A percentile compares a stretch with the other conserved stretches of the same genome.
phyloP scores from a whole-genome alignment of 2,329 filamentous ascomycete genomes.

The Bipolaris victoriae region DNA sequence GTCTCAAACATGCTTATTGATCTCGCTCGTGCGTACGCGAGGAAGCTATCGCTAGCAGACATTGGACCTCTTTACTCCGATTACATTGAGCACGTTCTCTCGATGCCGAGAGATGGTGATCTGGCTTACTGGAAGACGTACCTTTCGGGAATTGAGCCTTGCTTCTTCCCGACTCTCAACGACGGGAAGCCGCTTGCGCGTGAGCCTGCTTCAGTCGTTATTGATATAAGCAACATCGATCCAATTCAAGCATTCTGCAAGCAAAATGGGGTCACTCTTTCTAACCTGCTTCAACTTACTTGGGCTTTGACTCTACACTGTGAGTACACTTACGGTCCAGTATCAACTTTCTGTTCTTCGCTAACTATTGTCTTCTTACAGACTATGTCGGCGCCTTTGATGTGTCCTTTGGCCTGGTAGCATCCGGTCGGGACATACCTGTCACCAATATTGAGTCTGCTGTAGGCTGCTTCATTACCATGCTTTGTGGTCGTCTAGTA shows the following conservation, averaged over 20 bases:
- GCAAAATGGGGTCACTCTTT: slow-evolving; percentile 53
- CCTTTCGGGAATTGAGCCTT: slow-evolving; percentile 54
- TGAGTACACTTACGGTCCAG: neutral
- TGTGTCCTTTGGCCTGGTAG: slow-evolving; percentile 61
- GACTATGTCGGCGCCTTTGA: slow-evolving; percentile 55
- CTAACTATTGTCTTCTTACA: neutral
- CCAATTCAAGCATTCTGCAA: slow-evolving; percentile 47
- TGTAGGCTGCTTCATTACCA: slow-evolving; percentile 62
- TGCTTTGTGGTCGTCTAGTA: slow-evolving; percentile 59
- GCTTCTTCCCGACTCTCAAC: slow-evolving; percentile 53
- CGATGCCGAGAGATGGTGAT: slow-evolving; percentile 39
- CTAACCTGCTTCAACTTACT: slow-evolving; percentile 58
- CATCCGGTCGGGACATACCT: slow-evolving; percentile 61
- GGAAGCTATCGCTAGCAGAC: slow-evolving; percentile 46
- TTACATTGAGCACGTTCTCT: slow-evolving; percentile 46
- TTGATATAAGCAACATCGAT: slow-evolving; percentile 45
- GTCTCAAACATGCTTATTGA: slow-evolving; percentile 58
- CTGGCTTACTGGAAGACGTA: slow-evolving; percentile 56
- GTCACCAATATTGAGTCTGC: slow-evolving; percentile 57
- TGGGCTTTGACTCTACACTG: slow-evolving; percentile 60
- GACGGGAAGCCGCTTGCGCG: slow-evolving; percentile 43
- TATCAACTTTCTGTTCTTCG: neutral
- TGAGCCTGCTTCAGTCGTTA: slow-evolving; percentile 47
- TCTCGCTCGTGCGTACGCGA: slow-evolving; percentile 54
- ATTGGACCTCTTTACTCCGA: slow-evolving; percentile 47